A percentile compares a stretch with the other conserved stretches of the same genome.
Conservation (phyloP, 139 green algal genomes). For the Tetratostichococcus sp. region DNA sequence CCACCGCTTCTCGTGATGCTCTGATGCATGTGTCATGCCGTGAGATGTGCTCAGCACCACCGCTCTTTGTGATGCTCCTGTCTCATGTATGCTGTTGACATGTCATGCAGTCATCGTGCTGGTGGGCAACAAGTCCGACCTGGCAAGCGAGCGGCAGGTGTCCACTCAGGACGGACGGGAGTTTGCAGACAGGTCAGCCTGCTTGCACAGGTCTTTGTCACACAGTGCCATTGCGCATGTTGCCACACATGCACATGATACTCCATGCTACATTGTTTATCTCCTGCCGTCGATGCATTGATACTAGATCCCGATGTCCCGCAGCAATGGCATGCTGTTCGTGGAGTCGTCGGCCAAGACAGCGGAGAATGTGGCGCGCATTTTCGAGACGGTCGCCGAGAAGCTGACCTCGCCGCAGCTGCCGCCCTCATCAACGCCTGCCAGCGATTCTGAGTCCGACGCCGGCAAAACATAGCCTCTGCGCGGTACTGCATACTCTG, state of each 20-base stretch:
- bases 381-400: slow-evolving; percentile 41
- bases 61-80: too few species aligned
- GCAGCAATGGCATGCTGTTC: slow-evolving; percentile 48
- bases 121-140: slow-evolving; percentile 83
- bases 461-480: background rate
- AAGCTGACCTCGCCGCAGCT: slow-evolving; percentile 10
- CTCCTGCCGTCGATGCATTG: background rate
- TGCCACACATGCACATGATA: too few species aligned
- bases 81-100: background rate
- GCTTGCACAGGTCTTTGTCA: too few species aligned
- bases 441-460: background rate
- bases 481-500: too few species aligned
- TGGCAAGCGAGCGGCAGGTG: slow-evolving; percentile 51
- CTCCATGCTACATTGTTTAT: too few species aligned
- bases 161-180: slow-evolving; percentile 46
- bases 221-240: too few species aligned
- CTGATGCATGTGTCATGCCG: too few species aligned
- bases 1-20: too few species aligned
- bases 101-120: slow-evolving; percentile 57
- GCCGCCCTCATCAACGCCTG: background rate
- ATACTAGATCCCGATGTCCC: background rate
- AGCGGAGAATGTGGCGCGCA: slow-evolving; percentile 37
- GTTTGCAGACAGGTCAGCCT: slow-evolving; percentile 54
- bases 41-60: too few species aligned
- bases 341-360: slow-evolving; percentile 64